Base-by-base conservation (phyloP, 441 rosid genomes). In the Pelargonium australe region DNA sequence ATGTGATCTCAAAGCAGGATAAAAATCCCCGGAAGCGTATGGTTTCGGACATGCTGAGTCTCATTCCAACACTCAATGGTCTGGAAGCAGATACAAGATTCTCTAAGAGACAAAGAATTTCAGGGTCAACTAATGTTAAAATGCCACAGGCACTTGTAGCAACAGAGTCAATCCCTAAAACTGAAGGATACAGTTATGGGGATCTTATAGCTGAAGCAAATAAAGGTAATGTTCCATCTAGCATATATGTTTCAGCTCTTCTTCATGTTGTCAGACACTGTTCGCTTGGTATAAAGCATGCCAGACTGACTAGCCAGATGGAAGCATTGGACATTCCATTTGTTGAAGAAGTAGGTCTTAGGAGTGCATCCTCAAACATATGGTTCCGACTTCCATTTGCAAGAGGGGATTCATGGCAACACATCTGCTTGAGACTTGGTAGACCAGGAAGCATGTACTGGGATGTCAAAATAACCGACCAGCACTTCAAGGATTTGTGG, bases 361-460 rank as follows among this genome's bases (percentile, higher is more conserved):
- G 85, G 80, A 88, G 79, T 76, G 88, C 88, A 51, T 91, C 92
- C 67, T 87, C 96, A 43, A 87, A 91, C 80, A 88, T 95, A 85
- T 92, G 98, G 99, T 95, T 95, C 77, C 87, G 92, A 19, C 91
- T 95, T 72, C 98, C 98, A 69, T 86, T 86, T 81, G 85, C 91
- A 40, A 79, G 81, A 58, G 89, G 84, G 10, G 87, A 85, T 85
- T 88, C 97, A 1, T 92, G 99, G 98, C 90, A 86, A 69, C 91
- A 84, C 71, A 89, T 95, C 76, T 90, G 99, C 87, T 84, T 95
- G 83, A 89, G 92, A 77, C 98, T 92, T 76, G 99, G 99, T 63
- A 87, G 94, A 76, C 96, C 97, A 71, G 99, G 98, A 89, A 91
- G 87, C 84, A 95, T 91, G 96, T 77, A 84, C 77, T 95, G 99